Base-by-base conservation (phyloP, 1,284 basidiomycete genomes). In the Microbotryum violaceum region DNA sequence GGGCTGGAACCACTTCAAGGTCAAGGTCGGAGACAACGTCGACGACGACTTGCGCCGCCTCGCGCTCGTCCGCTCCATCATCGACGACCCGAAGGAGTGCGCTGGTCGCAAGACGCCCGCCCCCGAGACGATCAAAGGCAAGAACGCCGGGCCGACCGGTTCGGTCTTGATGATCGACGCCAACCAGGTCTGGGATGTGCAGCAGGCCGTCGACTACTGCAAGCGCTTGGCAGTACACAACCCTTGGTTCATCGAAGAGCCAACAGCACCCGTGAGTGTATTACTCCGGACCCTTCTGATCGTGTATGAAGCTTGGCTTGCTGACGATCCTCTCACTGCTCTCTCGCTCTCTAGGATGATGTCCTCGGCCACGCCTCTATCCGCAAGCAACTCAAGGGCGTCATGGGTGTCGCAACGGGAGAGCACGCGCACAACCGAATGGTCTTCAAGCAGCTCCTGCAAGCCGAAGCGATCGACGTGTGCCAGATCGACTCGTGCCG, bases 231-330 rank as follows among this genome's bases (percentile, higher is more conserved):
- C 83, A 70, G 82, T 83, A 61, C 84, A 93, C 75, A 88, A 87
- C 73, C 92, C 92, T n/a, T 97, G 92, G 93, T 96, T 93, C 78
- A 94, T 94, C 71, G 91, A 96, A 74, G 91, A 94, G 75, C 91
- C 91, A 0, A 94, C 91, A 1, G 91, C 91, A 1, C 91, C 63
- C 89, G 2, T 65, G 7, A 21, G 63, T 57, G 20, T 12, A 21
- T 21, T 53, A 10, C 47, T 20, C 16, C 23, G 31, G 31, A 31
- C 25, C 4, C 16, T 49, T 9, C 12, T 12, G 12, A n/a, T 21
- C 7, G 7, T n/a, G 14, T 20, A 1, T 25, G n/a, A 53, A 25
- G 27, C 16, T 49, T 5, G 6, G 37, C 25, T n/a, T 23, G n/a
- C 31, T 29, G 27, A 33, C 47, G 23, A 21, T 44, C 7, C 16